Conservation (phyloP, 805 yeast species). For the Kuraishia cidri region DNA sequence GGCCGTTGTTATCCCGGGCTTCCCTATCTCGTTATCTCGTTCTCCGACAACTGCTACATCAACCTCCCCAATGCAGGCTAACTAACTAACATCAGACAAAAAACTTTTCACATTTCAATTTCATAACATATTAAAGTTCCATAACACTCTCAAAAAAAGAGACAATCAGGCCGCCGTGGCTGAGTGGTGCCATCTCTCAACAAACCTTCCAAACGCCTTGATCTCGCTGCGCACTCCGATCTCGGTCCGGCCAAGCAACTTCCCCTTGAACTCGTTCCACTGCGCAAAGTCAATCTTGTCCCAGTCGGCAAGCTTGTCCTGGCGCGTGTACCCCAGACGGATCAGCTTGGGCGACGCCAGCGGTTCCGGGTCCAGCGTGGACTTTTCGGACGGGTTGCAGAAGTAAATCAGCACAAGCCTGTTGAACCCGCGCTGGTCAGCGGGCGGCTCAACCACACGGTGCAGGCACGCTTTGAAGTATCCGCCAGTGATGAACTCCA, state of each 20-base stretch:
- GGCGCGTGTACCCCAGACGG: slow-evolving; percentile 14
- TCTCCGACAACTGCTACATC: too few species aligned
- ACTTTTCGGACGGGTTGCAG: slow-evolving; percentile 16
- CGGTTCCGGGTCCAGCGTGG: slow-evolving; percentile 21
- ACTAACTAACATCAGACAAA: too few species aligned
- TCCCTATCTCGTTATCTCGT: too few species aligned
- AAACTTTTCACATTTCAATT: not conserved
- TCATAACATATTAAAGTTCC: too few species aligned
- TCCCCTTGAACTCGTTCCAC: slow-evolving; percentile 30
- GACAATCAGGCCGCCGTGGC: too few species aligned
- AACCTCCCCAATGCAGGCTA: too few species aligned
- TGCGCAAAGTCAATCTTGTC: slow-evolving; percentile 20
- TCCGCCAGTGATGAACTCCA: slow-evolving; percentile 26
- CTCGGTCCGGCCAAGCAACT: slow-evolving; percentile 27
- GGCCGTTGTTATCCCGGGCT: too few species aligned
- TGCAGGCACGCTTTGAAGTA: slow-evolving; percentile 24
- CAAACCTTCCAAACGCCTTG: slow-evolving; percentile 23
- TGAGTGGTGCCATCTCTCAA: slow-evolving; percentile 36
- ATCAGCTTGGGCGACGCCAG: slow-evolving; percentile 16
- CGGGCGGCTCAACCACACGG: slow-evolving; percentile 24
- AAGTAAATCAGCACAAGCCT: slow-evolving; percentile 23
- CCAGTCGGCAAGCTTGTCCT: slow-evolving; percentile 18
- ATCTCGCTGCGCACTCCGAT: slow-evolving; percentile 27
- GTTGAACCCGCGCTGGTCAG: slow-evolving; percentile 16
- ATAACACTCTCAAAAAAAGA: slow-evolving; percentile 9